Base-by-base conservation (phyloP, 2,329 filamentous ascomycete genomes). In the Cladosporium halotolerans region DNA sequence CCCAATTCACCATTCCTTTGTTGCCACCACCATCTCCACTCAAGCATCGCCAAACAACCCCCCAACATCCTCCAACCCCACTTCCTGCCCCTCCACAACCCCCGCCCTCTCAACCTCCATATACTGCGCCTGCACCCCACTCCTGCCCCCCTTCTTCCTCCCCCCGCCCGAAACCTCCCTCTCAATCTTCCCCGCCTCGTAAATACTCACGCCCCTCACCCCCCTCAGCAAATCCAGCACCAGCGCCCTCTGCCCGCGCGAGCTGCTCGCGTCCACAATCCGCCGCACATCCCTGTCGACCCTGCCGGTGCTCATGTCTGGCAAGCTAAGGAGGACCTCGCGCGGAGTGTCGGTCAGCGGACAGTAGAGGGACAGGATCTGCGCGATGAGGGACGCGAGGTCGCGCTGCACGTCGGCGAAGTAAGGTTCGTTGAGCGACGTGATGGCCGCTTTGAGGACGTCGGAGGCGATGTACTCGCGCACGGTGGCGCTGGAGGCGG, bases 341-440 rank as follows among this genome's bases (percentile, higher is more conserved):
- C 84, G 78, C 0, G 91, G 89, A 0, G 87, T 93, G 6, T 76
- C 65, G 7, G 86, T 91, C 32, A 81, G 70, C 0, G 81, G 75
- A 10, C 82, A 81, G 67, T 96, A 96, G 57, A 87, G 80, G 8
- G 86, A 79, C 62, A 96, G 78, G 57, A 97, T 93, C 3, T 85
- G 81, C 0, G 91, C 91, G 57, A 99, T 96, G 36, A 97, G 77
- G 18, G 84, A 81, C 0, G 90, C 92, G 18, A 99, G 79, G 48
- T 99, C 91, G 67, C 91, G 92, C 65, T 99, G 93, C 57, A 95
- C 82, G 61, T 99, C 93, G 33, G 96, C 91, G 70, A 97, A 99
- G 70, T 97, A 96, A 0, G 89, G 85, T 61, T 99, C 93, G 71
- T 97, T 88, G 47, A 99, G 82, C 2, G 88, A 95, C 1, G 85